Evolutionary conservation across 345 rosid genomes (phyloP).

Genomic region (Brassica napus): Da-Ae NC_063437.1:8609001-8609500

Average conservation of each 20-base stretch:
- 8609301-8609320: constrained; percentile 81
- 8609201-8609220: constrained; percentile 38
- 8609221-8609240: constrained; percentile 16
- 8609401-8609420: constrained; percentile 34
- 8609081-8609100: constrained; percentile 69
- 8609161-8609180: constrained; percentile 61
- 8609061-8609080: constrained; percentile 77
- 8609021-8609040: constrained; percentile 52
- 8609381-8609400: constrained; percentile 55
- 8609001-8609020: constrained; percentile 46
- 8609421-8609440: constrained; percentile 39
- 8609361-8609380: constrained; percentile 38
- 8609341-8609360: constrained; percentile 86
- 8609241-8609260: constrained; percentile 62
- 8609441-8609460: constrained; percentile 39
- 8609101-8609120: constrained; percentile 47
- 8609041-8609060: constrained; percentile 75
- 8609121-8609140: constrained; percentile 24
- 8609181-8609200: constrained; percentile 39
- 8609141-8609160: constrained; percentile 30
- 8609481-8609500: constrained; percentile 58
- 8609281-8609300: constrained; percentile 28
- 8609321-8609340: constrained; percentile 77
- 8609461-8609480: constrained; percentile 69
- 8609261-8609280: constrained; percentile 17